Conservation (phyloP, 345 rosid genomes). For the Citrus hindsii region DNA sequence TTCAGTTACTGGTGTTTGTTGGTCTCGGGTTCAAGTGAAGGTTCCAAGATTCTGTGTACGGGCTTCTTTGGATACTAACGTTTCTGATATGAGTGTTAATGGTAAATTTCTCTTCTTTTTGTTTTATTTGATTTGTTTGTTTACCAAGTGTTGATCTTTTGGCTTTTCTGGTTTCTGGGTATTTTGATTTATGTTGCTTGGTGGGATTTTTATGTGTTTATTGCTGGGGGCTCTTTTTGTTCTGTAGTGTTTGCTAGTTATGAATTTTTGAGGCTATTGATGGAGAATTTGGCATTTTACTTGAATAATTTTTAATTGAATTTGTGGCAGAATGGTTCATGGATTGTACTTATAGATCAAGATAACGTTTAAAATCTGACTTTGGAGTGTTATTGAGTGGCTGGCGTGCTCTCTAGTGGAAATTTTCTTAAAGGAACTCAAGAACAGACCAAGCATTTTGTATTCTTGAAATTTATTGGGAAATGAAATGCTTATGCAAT, state of each 20-base stretch:
- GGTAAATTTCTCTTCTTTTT: constrained; percentile 42
- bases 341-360: neutral
- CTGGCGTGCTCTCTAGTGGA: neutral
- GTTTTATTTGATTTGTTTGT: too few species aligned
- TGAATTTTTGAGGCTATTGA: too few species aligned
- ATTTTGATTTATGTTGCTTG: too few species aligned
- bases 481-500: neutral
- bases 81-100: constrained; percentile 93
- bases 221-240: too few species aligned
- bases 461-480: neutral
- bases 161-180: too few species aligned
- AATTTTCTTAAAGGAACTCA: neutral
- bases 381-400: neutral
- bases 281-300: too few species aligned
- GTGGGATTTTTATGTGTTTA: too few species aligned
- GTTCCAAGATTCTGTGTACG: constrained; percentile 44
- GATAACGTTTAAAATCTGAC: neutral
- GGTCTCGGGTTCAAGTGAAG: constrained; percentile 33
- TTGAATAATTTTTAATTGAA: neutral
- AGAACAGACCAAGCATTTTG: too few species aligned
- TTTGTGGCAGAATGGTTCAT: neutral
- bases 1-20: constrained; percentile 25
- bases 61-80: constrained; percentile 68
- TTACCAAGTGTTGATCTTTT: too few species aligned
- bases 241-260: too few species aligned